Evolutionary conservation across 768 basidiomycete genomes (phyloP).

Genomic region (Mycena floridula): DNA sequence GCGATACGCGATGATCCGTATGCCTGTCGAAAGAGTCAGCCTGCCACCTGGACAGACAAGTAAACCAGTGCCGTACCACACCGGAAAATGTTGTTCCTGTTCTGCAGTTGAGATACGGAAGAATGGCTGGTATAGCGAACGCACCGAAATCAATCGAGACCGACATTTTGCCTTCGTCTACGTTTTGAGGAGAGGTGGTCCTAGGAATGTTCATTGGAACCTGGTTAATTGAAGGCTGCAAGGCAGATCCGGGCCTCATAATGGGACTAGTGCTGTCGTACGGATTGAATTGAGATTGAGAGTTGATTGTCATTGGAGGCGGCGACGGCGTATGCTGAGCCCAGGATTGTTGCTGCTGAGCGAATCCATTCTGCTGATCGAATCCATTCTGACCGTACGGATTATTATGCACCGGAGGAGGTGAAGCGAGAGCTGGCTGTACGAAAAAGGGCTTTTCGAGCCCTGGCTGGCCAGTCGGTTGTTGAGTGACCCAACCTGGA

Average conservation of each 20-base stretch:
- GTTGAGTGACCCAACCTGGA: conserved; percentile 38
- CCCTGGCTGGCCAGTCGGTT: conserved; percentile 40
- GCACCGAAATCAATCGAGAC: conserved; percentile 80
- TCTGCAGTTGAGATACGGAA: not conserved
- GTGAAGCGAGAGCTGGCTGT: conserved; percentile 37
- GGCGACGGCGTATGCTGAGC: conserved; percentile 30
- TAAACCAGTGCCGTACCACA: conserved; percentile 48
- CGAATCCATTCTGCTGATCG: conserved; percentile 9
- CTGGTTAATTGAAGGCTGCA: not conserved
- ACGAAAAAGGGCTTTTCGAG: conserved; percentile 37
- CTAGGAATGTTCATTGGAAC: not conserved
- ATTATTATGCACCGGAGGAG: conserved; percentile 30
- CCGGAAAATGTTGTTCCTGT: conserved; percentile 85
- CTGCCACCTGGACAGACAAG: too few relatives aligned
- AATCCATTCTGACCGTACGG: conserved; percentile 18
- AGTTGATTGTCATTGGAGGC: conserved; percentile 17
- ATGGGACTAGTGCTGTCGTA: not conserved
- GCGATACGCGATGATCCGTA: conserved; percentile 84
- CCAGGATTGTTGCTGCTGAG: conserved; percentile 16
- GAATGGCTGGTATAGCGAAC: conserved; percentile 12
- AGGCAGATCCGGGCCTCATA: conserved; percentile 3
- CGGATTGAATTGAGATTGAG: not conserved
- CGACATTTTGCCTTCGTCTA: conserved; percentile 74
- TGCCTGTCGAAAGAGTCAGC: conserved; percentile 45
- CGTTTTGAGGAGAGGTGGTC: not conserved